A percentile compares a stretch with the other conserved stretches of the same genome.
phyloP scores from a whole-genome alignment of 225 moss, liverwort and hornwort species.

The Sphagnum contortum region DNA sequence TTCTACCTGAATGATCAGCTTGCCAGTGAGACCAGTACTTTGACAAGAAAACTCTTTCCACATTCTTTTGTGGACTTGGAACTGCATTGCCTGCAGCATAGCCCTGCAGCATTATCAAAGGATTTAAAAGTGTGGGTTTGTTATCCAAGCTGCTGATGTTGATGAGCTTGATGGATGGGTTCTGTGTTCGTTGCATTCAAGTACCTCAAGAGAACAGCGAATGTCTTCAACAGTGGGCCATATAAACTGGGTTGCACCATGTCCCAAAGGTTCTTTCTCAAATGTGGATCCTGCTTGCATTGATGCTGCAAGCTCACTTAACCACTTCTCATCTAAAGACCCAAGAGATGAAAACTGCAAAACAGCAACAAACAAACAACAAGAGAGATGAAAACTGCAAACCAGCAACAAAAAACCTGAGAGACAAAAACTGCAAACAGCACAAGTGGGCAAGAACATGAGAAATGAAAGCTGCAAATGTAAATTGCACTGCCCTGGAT shows the following conservation, averaged over 20 bases:
- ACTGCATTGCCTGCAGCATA: constrained; percentile 93
- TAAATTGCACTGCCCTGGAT: too few species aligned
- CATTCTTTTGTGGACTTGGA: constrained; percentile 90
- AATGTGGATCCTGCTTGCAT: constrained; percentile 62
- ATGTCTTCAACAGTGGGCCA: constrained; percentile 98
- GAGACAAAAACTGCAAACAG: too few species aligned
- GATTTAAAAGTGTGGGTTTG: background rate
- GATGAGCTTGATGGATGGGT: too few species aligned
- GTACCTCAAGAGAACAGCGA: constrained; percentile 82
- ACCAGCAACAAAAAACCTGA: too few species aligned
- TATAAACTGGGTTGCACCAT: constrained; percentile 62
- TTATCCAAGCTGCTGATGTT: background rate
- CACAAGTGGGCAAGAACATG: too few species aligned
- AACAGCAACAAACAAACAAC: background rate
- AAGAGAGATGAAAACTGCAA: background rate
- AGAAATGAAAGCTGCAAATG: too few species aligned
- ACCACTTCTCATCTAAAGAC: constrained; percentile 93
- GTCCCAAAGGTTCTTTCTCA: constrained; percentile 50
- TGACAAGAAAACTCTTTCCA: constrained; percentile 65
- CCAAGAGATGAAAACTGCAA: constrained; percentile 95
- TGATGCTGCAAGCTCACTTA: constrained; percentile 66
- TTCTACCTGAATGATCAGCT: constrained; percentile 77
- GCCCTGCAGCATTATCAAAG: constrained; percentile 40
- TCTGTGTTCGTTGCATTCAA: background rate
- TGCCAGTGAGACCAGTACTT: constrained; percentile 94